Evolutionary conservation across 148 eudicot genomes (phyloP).

Genomic region (Dysphania ambrosioides): DNA sequence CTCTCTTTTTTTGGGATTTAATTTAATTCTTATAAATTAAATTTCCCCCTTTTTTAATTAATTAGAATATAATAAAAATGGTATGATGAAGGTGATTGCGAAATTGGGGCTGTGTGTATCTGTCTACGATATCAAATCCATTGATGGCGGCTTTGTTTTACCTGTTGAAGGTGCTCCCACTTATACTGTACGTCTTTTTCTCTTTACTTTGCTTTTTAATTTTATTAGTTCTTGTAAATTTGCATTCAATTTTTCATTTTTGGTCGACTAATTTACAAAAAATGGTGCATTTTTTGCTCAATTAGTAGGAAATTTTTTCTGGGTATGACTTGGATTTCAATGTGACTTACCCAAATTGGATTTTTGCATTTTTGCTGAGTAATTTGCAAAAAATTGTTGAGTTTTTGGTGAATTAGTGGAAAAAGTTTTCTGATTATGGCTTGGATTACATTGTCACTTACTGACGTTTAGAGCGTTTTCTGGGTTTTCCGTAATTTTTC

Average conservation of each 20-base stretch:
- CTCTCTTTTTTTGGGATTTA: not conserved
- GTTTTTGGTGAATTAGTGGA: not conserved
- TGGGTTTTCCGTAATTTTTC: not conserved
- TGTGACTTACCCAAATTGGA: too few relatives aligned
- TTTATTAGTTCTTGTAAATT: not conserved
- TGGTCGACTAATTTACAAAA: too few relatives aligned
- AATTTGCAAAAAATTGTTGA: not conserved
- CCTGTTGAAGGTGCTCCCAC: constrained; percentile 82
- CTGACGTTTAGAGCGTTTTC: not conserved
- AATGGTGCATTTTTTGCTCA: too few relatives aligned
- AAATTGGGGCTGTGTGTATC: constrained; percentile 73
- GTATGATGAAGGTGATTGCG: constrained; percentile 53
- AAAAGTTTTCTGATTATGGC: not conserved
- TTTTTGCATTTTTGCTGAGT: not conserved
- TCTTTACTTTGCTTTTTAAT: not conserved
- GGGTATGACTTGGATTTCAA: too few relatives aligned
- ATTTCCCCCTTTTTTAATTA: not conserved
- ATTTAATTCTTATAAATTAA: not conserved
- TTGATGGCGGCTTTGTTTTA: constrained; percentile 66
- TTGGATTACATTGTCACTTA: not conserved
- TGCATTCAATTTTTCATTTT: too few relatives aligned
- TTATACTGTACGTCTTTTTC: constrained; percentile 47
- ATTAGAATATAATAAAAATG: not conserved
- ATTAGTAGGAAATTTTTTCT: too few relatives aligned
- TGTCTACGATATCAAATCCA: constrained; percentile 58